phyloP scores from a whole-genome alignment of 768 basidiomycete genomes.

The Cyathus striatus region DNA sequence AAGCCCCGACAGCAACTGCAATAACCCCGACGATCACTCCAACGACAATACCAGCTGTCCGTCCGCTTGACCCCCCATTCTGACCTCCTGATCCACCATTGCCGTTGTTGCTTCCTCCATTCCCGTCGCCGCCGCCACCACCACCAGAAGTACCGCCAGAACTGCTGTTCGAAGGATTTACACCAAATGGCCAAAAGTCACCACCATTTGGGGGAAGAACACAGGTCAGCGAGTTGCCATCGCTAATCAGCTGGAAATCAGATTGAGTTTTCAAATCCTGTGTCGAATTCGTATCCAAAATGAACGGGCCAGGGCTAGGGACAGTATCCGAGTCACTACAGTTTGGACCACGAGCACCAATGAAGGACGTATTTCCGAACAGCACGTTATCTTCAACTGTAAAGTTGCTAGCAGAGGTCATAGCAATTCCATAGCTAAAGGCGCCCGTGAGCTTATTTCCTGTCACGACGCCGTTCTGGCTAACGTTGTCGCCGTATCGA shows the following conservation, averaged over 20 bases:
- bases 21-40: conserved; percentile 45
- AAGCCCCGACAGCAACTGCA: conserved; percentile 31
- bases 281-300: conserved; percentile 43
- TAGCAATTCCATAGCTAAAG: conserved; percentile 70
- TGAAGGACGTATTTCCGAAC: conserved; percentile 68
- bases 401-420: conserved; percentile 61
- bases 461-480: conserved; percentile 46
- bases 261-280: conserved; percentile 39
- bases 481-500: conserved; percentile 44
- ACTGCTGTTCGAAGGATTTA: conserved; percentile 33
- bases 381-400: conserved; percentile 59
- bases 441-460: conserved; percentile 61
- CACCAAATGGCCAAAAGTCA: conserved; percentile 69
- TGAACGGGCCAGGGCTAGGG: conserved; percentile 55
- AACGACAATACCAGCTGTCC: conserved; percentile 42
- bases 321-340: conserved; percentile 46
- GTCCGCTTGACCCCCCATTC: conserved; percentile 21
- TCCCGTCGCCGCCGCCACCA: conserved; percentile 6
- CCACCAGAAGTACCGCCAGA: conserved; percentile 6
- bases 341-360: conserved; percentile 63
- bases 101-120: conserved; percentile 1
- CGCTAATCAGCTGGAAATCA: conserved; percentile 44
- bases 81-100: not conserved
- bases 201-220: conserved; percentile 64
- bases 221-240: conserved; percentile 60